Evolutionary conservation across 305 asterid genomes (phyloP).

Genomic region (Fraxinus albicans): DNA sequence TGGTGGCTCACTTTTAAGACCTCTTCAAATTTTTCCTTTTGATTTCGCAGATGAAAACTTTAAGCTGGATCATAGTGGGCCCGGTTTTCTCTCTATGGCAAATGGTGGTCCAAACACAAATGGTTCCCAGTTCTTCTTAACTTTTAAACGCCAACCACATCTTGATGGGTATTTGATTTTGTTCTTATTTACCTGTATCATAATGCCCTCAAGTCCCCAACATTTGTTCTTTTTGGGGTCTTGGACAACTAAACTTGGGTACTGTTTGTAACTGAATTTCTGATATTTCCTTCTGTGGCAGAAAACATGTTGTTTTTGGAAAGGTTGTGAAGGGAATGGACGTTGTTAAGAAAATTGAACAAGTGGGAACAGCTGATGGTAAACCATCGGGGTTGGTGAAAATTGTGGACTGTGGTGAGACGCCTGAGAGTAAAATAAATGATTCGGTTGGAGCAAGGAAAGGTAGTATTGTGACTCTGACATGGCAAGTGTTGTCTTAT

Average conservation of each 20-base stretch:
- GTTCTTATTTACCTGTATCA: not conserved
- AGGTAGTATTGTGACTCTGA: constrained; percentile 43
- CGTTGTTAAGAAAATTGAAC: constrained; percentile 74
- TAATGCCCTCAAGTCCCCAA: not conserved
- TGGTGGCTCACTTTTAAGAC: constrained; percentile 18
- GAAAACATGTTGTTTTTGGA: constrained; percentile 97
- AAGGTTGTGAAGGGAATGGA: constrained; percentile 91
- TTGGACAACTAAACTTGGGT: constrained; percentile 11
- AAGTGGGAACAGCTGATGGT: constrained; percentile 72
- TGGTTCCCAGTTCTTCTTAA: constrained; percentile 94
- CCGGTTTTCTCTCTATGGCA: constrained; percentile 95
- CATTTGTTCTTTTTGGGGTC: not conserved
- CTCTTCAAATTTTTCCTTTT: constrained; percentile 11
- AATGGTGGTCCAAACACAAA: constrained; percentile 90
- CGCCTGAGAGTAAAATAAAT: constrained; percentile 33
- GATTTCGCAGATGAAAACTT: constrained; percentile 79
- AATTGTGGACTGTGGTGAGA: constrained; percentile 80
- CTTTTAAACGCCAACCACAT: constrained; percentile 82
- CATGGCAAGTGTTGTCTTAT: constrained; percentile 11
- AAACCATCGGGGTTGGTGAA: constrained; percentile 59
- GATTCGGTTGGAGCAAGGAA: constrained; percentile 43
- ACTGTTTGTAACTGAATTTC: constrained; percentile 8
- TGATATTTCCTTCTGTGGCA: constrained; percentile 29
- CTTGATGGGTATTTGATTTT: constrained; percentile 76
- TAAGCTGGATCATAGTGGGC: constrained; percentile 62